phyloP scores from a whole-genome alignment of 2,329 filamentous ascomycete genomes.

The Fusarium succisae region DNA sequence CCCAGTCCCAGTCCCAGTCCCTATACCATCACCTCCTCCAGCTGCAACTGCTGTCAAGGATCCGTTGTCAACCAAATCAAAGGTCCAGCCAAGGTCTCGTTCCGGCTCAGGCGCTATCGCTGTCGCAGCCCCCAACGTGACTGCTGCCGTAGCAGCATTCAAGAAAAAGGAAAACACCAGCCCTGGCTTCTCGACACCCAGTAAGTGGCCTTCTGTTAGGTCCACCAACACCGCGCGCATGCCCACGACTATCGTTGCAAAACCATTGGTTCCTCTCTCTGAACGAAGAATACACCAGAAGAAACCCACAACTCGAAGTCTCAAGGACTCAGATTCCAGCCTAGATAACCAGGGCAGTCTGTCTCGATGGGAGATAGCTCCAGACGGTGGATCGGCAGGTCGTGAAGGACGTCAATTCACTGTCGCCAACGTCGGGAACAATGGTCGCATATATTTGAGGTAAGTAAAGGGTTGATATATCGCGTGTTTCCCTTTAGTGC shows the following conservation, averaged over 20 bases:
- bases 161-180: conserved; percentile 33
- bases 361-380: conserved; percentile 62
- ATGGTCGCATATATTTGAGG: conserved; percentile 84
- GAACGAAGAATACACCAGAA: conserved; percentile 58
- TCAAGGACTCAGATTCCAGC: conserved; percentile 60
- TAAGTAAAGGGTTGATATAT: conserved; percentile 50
- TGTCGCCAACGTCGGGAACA: conserved; percentile 83
- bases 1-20: conserved; percentile 8
- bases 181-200: conserved; percentile 21
- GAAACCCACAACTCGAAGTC: conserved; percentile 49
- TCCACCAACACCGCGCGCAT: conserved; percentile 35
- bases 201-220: conserved; percentile 36
- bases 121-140: conserved; percentile 2
- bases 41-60: conserved; percentile 37
- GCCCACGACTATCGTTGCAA: conserved; percentile 39
- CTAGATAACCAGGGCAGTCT: conserved; percentile 47
- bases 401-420: conserved; percentile 78
- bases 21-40: conserved; percentile 30
- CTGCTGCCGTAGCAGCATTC: conserved; percentile 4
- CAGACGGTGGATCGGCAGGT: conserved; percentile 68
- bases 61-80: conserved; percentile 34
- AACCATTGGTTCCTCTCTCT: conserved; percentile 56
- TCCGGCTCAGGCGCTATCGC: conserved; percentile 32
- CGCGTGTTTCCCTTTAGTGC: conserved; percentile 10
- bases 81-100: conserved; percentile 17